phyloP scores from a whole-genome alignment of 2,329 filamentous ascomycete species.

The Colletotrichum destructivum region DNA sequence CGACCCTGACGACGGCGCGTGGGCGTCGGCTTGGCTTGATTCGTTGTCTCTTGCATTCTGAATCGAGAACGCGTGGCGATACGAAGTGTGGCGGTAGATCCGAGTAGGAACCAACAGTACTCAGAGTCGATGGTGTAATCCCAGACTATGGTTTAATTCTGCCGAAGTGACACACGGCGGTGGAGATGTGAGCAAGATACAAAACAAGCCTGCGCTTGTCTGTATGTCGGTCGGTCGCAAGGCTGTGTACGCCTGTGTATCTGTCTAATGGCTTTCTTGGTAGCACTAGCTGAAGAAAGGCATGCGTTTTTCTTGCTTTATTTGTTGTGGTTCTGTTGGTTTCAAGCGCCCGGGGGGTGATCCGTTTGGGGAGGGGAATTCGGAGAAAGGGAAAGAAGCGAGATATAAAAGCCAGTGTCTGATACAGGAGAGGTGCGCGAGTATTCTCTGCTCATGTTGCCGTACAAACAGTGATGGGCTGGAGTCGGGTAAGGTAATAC shows the following conservation, averaged over 20 bases:
- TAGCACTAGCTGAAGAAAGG: conserved; percentile 7
- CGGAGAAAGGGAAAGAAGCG: conserved; percentile 33
- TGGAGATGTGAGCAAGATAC: neutral
- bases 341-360: conserved; percentile 37
- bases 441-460: conserved; percentile 43
- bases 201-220: conserved; percentile 6
- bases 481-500: conserved; percentile 30
- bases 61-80: neutral
- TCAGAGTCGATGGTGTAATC: neutral
- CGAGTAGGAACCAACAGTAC: neutral
- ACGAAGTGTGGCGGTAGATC: neutral
- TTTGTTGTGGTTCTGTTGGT: neutral
- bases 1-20: conserved; percentile 54
- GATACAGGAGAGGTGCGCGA: conserved; percentile 33
- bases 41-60: conserved; percentile 53
- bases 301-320: conserved; percentile 6
- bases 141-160: neutral
- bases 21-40: conserved; percentile 53
- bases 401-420: conserved; percentile 29
- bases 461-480: conserved; percentile 35
- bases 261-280: conserved; percentile 4
- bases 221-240: conserved; percentile 1
- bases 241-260: neutral
- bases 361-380: conserved; percentile 29
- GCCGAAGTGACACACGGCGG: neutral